Evolutionary conservation across 495 filamentous ascomycete genomes (phyloP).

Genomic region (Hapsidospora chrysogenum): DNA sequence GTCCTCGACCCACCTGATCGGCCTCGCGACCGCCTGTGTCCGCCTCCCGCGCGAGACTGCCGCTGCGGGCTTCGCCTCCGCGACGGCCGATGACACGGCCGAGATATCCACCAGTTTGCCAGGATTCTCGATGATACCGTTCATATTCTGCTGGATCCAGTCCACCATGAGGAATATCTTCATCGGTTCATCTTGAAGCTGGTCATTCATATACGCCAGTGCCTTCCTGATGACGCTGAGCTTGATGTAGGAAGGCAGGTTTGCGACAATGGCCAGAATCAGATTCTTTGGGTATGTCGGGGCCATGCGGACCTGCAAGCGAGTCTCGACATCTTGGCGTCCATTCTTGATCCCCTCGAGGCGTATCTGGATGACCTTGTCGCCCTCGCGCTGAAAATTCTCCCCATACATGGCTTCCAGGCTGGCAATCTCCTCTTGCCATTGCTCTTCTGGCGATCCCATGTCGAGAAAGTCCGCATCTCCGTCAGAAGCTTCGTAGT

Average conservation of each 20-base stretch:
- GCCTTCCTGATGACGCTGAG: conserved; percentile 73
- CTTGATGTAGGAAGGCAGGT: conserved; percentile 81
- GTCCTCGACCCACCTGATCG: conserved; percentile 27
- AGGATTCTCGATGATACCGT: conserved; percentile 60
- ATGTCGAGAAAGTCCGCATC: conserved; percentile 14
- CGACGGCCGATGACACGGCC: conserved; percentile 41
- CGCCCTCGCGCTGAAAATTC: conserved; percentile 36
- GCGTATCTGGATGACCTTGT: conserved; percentile 46
- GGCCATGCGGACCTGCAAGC: conserved; percentile 32
- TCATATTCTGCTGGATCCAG: conserved; percentile 72
- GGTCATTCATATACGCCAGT: conserved; percentile 46
- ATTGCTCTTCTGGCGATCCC: conserved; percentile 35
- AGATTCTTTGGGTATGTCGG: conserved; percentile 61
- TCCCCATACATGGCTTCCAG: conserved; percentile 68
- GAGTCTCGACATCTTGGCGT: conserved; percentile 21
- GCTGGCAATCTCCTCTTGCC: conserved; percentile 70
- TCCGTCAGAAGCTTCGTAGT: not conserved
- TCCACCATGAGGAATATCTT: conserved; percentile 71
- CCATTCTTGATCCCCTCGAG: conserved; percentile 29
- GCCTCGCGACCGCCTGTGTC: conserved; percentile 29
- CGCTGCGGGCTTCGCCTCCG: conserved; percentile 22
- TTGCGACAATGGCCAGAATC: conserved; percentile 48
- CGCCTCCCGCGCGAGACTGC: conserved; percentile 14
- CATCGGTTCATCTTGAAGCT: conserved; percentile 67
- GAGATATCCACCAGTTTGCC: conserved; percentile 72